Evolutionary conservation across 2,329 filamentous ascomycete genomes (phyloP).

Genomic region (Alternaria novae-zelandiae): DNA sequence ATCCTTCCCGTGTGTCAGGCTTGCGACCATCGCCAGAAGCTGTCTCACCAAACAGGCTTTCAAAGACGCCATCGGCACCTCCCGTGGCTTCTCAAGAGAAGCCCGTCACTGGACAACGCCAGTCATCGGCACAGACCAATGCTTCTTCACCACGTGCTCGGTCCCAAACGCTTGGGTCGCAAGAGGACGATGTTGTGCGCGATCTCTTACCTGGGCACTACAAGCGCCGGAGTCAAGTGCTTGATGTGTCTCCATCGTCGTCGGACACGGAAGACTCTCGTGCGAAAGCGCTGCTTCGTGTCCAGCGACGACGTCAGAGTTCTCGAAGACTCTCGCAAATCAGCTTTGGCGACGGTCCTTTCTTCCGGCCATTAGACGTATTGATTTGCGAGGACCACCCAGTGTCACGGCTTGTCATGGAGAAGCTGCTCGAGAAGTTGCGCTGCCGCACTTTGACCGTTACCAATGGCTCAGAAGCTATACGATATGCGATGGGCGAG

Average conservation of each 20-base stretch:
- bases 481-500: conserved; percentile 92
- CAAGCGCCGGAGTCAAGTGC: conserved; percentile 90
- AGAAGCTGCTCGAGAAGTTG: conserved; percentile 92
- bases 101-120: conserved; percentile 41
- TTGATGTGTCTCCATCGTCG: conserved; percentile 95
- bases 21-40: conserved; percentile 60
- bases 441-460: conserved; percentile 94
- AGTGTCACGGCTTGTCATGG: conserved; percentile 98
- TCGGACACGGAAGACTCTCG: conserved; percentile 97
- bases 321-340: conserved; percentile 94
- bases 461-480: conserved; percentile 86
- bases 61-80: conserved; percentile 55
- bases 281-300: conserved; percentile 86
- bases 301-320: conserved; percentile 92
- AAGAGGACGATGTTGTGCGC: conserved; percentile 81
- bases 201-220: conserved; percentile 72
- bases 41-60: conserved; percentile 61
- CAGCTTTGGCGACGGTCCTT: conserved; percentile 79
- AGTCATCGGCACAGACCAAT: conserved; percentile 30
- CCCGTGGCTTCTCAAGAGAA: conserved; percentile 53
- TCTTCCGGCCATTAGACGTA: conserved; percentile 89
- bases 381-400: conserved; percentile 98
- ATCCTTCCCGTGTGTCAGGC: conserved; percentile 67
- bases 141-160: conserved; percentile 69
- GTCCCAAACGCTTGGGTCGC: conserved; percentile 91